Percentiles rank a stretch among this genome's conserved stretches.
Conservation (phyloP, 306 rosid genomes). For the Styphnolobium japonicum region DNA sequence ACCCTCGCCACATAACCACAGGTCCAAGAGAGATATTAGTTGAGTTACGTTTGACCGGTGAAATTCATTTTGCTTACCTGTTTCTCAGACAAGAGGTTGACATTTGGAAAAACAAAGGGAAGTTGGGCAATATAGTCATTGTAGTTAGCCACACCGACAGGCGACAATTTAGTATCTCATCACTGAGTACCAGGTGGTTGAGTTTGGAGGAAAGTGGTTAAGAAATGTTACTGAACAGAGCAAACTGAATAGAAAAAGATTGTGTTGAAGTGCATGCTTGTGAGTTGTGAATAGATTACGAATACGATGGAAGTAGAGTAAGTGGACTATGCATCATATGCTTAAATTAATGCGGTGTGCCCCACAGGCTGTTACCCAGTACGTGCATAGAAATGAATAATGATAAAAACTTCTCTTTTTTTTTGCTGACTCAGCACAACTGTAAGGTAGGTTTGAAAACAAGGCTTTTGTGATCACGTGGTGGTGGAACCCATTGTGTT, state of each 20-base stretch:
- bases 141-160: not conserved
- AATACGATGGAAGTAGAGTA: too few species aligned
- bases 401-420: too few species aligned
- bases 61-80: not conserved
- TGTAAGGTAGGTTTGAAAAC: not conserved
- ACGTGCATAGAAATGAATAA: too few species aligned
- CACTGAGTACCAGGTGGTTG: not conserved
- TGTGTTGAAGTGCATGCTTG: not conserved
- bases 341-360: too few species aligned
- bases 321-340: too few species aligned
- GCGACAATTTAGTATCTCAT: not conserved
- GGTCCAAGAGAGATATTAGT: too few species aligned
- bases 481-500: conserved; percentile 19
- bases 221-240: not conserved
- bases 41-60: too few species aligned
- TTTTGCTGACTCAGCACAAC: not conserved
- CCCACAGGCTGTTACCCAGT: conserved; percentile 20
- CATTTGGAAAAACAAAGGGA: not conserved
- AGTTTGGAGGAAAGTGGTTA: not conserved
- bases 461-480: not conserved
- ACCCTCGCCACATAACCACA: too few species aligned
- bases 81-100: not conserved
- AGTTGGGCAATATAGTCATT: not conserved
- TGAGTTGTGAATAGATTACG: too few species aligned
- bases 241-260: not conserved